Base-by-base conservation (phyloP, 1,139 yeast species). In the Scheffersomyces stambukii region DNA sequence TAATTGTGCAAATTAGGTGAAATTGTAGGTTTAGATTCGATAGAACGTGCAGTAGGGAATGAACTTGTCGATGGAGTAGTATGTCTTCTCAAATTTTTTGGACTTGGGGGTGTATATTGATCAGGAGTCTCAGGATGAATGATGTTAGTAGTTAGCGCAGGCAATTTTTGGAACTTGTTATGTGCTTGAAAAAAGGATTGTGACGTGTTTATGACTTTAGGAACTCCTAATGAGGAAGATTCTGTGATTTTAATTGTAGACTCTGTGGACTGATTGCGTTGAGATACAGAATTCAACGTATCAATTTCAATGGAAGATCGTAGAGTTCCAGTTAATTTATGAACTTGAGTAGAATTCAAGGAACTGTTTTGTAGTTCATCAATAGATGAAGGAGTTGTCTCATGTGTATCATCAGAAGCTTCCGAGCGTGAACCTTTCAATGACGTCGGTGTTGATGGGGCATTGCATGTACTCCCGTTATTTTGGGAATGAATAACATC, bases 361-460 rank as follows among this genome's bases (percentile, higher is more conserved):
- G 23, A 18, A 8, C 4, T 14, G 8, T 30, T 19, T 3, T 25
- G 29, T 6, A 13, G 15, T 20, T 37, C 49, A 15, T 51, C 56
- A 10, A 54, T 37, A 6, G 65, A 57, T 13, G 62, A 52, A 3
- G 66, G 65, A 1, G 55, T 44, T 3, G 68, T 62, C 23, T 60
- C 66, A 32, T 56, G 56, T 21, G 64, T 50, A 14, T 45, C 35
- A 19, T 37, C 36, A n/a, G 41, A 35, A n/a, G 30, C 25, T 35
- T 38, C 41, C 15, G 42, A 38, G 16, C 40, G 28, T 11, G 42
- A 35, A 3, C 39, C 41, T 30, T 57, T 60, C 31, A 54, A 55
- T 9, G 63, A 57, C 3, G 53, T 53, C 6, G 64, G 65, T 6
- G 61, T 54, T 4, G 64, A 56, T 2, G 63, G 61, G 3, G 32